Evolutionary conservation across 257 asterid species (phyloP).

Genomic region (Dorcoceras hygrometricum): DNA sequence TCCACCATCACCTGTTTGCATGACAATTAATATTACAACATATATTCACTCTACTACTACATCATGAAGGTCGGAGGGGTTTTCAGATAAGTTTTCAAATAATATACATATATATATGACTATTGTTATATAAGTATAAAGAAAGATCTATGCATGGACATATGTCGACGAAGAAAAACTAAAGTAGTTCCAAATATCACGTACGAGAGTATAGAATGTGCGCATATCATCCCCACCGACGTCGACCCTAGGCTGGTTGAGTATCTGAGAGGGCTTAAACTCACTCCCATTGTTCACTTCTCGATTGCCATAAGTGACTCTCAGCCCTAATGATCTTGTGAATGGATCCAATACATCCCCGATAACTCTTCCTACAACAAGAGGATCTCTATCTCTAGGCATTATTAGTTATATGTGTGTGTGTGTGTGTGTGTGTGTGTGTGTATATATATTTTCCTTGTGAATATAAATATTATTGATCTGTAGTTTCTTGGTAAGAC

Average conservation of each 20-base stretch:
- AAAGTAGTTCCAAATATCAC: no score
- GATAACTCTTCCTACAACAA: conserved; percentile 56
- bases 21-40: neutral
- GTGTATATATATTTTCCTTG: no score
- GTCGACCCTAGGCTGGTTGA: conserved; percentile 65
- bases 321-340: conserved; percentile 40
- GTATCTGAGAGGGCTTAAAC: conserved; percentile 59
- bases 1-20: conserved; percentile 56
- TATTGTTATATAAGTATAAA: no score
- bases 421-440: no score
- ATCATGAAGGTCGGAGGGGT: no score
- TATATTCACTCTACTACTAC: no score
- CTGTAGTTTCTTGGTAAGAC: neutral
- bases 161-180: neutral
- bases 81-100: neutral
- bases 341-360: conserved; percentile 74
- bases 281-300: conserved; percentile 64
- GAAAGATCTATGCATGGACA: no score
- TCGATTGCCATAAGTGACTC: conserved; percentile 35
- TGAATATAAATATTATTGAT: no score
- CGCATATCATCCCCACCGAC: conserved; percentile 72
- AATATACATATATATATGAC: no score
- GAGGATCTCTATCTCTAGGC: conserved; percentile 62
- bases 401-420: no score
- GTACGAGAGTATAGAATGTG: conserved; percentile 60